Conservation (phyloP, 2,329 filamentous ascomycete species). For the Neofusicoccum sp. region DNA sequence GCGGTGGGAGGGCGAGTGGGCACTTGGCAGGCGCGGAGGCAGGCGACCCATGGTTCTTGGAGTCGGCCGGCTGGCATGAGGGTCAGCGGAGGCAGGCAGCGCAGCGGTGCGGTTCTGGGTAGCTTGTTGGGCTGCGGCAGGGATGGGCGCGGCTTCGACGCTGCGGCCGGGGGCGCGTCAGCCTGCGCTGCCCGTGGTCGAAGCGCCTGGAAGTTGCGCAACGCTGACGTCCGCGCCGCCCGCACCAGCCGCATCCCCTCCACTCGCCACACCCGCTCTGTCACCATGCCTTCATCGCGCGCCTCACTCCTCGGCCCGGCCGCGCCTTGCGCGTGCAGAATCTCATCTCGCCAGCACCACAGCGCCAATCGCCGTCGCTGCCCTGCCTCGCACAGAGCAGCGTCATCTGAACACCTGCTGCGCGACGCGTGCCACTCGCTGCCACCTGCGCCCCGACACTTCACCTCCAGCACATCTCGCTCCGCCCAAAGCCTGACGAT, state of each 20-base stretch:
- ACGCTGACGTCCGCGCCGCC: slow-evolving; percentile 4
- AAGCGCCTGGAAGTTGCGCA: not conserved
- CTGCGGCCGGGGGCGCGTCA: no score
- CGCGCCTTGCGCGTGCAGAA: not conserved
- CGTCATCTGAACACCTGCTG: slow-evolving; percentile 11
- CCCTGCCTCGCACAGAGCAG: slow-evolving; percentile 9
- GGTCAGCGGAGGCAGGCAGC: slow-evolving; percentile 6
- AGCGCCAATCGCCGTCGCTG: slow-evolving; percentile 3
- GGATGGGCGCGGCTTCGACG: not conserved
- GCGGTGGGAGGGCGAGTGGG: not conserved
- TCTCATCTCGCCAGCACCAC: not conserved
- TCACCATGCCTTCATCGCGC: slow-evolving; percentile 13
- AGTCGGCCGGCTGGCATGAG: not conserved
- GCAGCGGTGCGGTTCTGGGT: slow-evolving; percentile 16
- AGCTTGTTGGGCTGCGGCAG: slow-evolving; percentile 18
- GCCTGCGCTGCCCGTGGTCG: no score
- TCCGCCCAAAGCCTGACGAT: not conserved
- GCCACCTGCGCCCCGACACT: slow-evolving; percentile 5
- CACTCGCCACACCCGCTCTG: not conserved
- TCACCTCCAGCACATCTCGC: slow-evolving; percentile 9
- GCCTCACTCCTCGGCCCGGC: slow-evolving; percentile 12
- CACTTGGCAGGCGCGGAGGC: slow-evolving; percentile 11
- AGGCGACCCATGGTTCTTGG: slow-evolving; percentile 16
- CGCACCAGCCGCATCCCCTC: slow-evolving; percentile 1
- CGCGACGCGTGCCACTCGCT: slow-evolving; percentile 2